These are phyloP conservation scores for Ustilago lituana DNA, from an alignment of 1,284 basidiomycete genomes.

Conservation along the genomic window DNA sequence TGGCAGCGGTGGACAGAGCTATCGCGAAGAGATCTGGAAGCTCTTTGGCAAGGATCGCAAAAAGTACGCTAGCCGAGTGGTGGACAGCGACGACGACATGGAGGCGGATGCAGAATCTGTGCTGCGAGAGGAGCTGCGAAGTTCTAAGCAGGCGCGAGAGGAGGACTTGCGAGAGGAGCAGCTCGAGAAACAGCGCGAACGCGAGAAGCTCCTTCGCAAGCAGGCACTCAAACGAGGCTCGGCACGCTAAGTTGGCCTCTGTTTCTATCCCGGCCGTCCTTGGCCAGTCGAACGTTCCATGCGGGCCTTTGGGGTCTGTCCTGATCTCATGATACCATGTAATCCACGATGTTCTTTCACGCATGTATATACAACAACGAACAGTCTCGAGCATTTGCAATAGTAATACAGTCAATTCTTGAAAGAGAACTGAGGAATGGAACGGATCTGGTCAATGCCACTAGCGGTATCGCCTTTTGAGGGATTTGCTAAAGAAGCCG, in stretches of 20 bases:
- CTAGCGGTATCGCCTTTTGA: too few relatives aligned
- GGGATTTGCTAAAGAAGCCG: too few relatives aligned
- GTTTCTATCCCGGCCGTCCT: too few relatives aligned
- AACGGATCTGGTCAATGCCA: too few relatives aligned
- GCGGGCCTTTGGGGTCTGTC: too few relatives aligned
- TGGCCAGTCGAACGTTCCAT: too few relatives aligned
- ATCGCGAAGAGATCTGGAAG: slow-evolving; percentile 61
- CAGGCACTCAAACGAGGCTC: slow-evolving; percentile 16
- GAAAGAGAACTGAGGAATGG: not conserved
- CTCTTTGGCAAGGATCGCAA: slow-evolving; percentile 59
- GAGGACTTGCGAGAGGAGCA: slow-evolving; percentile 60
- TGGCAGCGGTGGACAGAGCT: slow-evolving; percentile 15
- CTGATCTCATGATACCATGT: too few relatives aligned
- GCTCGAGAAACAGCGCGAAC: slow-evolving; percentile 40
- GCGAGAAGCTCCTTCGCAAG: slow-evolving; percentile 49
- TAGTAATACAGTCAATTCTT: slow-evolving; percentile 10
- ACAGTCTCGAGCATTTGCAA: slow-evolving; percentile 1
- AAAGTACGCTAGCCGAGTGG: slow-evolving; percentile 49
- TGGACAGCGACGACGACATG: slow-evolving; percentile 65
- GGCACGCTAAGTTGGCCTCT: not conserved
- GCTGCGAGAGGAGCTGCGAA: slow-evolving; percentile 56
- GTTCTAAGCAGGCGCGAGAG: slow-evolving; percentile 48
- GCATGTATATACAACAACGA: not conserved
- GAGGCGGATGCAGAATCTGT: slow-evolving; percentile 61
- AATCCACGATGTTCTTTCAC: not conserved